Evolutionary conservation across 345 rosid species (phyloP).

Genomic region (Pistacia atlantica): DNA sequence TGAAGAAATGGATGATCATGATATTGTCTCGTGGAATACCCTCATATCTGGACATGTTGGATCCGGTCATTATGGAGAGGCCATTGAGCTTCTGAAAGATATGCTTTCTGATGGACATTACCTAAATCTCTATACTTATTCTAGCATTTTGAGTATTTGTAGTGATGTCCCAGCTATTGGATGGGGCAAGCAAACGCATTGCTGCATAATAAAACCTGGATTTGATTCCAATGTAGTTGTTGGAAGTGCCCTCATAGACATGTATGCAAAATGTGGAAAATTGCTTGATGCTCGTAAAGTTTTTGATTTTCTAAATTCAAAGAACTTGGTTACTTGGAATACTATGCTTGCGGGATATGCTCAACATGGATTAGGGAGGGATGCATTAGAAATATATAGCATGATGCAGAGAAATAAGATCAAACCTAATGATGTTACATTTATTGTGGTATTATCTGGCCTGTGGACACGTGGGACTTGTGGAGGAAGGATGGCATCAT

Average conservation of each 20-base stretch:
- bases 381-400: conserved; percentile 30
- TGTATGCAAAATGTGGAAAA: conserved; percentile 43
- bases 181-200: conserved; percentile 43
- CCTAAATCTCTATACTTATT: conserved; percentile 29
- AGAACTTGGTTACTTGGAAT: conserved; percentile 42
- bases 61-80: conserved; percentile 27
- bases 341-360: conserved; percentile 38
- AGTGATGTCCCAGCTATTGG: conserved; percentile 28
- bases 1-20: conserved; percentile 31
- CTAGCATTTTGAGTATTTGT: conserved; percentile 30
- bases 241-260: conserved; percentile 36
- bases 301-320: conserved; percentile 30
- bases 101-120: conserved; percentile 30
- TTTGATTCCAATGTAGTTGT: conserved; percentile 31
- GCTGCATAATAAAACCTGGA: conserved; percentile 36
- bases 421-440: conserved; percentile 36
- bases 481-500: conserved; percentile 33
- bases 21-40: conserved; percentile 41
- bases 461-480: conserved; percentile 33
- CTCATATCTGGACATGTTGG: conserved; percentile 31
- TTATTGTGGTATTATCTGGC: conserved; percentile 40
- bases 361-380: conserved; percentile 34
- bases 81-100: conserved; percentile 22
- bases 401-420: conserved; percentile 28
- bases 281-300: conserved; percentile 32